Conservation (phyloP, 257 asterid species). For the Ilex aquifolium region DNA sequence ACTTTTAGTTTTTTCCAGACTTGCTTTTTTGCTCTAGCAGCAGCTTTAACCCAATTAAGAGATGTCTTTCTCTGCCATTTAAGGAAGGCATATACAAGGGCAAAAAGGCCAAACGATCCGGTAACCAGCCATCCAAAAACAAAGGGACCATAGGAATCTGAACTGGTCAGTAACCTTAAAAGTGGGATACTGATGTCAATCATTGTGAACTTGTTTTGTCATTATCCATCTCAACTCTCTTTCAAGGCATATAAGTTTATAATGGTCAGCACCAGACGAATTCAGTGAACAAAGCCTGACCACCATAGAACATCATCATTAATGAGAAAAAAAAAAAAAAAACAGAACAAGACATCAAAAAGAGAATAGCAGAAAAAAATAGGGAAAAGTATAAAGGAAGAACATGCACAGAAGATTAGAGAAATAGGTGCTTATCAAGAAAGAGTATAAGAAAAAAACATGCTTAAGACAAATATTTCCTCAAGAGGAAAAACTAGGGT, state of each 20-base stretch:
- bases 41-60: slow-evolving; percentile 83
- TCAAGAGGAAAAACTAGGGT: no score
- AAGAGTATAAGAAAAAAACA: no score
- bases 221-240: slow-evolving; percentile 22
- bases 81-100: slow-evolving; percentile 51
- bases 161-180: slow-evolving; percentile 39
- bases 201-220: slow-evolving; percentile 40
- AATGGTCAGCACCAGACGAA: slow-evolving; percentile 13
- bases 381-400: not conserved
- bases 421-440: no score
- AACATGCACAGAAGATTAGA: no score
- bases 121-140: slow-evolving; percentile 59
- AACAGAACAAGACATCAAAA: slow-evolving; percentile 1
- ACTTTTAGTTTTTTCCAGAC: slow-evolving; percentile 75
- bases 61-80: slow-evolving; percentile 74
- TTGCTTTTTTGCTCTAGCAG: slow-evolving; percentile 73
- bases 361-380: not conserved
- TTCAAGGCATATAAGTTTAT: slow-evolving; percentile 16
- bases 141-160: slow-evolving; percentile 44
- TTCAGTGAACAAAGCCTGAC: slow-evolving; percentile 14
- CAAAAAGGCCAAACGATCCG: slow-evolving; percentile 59
- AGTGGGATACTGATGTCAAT: slow-evolving; percentile 50
- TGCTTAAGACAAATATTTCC: no score
- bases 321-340: slow-evolving; percentile 10
- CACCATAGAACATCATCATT: slow-evolving; percentile 8